Base-by-base conservation (phyloP, 2,329 filamentous ascomycete genomes). In the Colletotrichum sp. region DNA sequence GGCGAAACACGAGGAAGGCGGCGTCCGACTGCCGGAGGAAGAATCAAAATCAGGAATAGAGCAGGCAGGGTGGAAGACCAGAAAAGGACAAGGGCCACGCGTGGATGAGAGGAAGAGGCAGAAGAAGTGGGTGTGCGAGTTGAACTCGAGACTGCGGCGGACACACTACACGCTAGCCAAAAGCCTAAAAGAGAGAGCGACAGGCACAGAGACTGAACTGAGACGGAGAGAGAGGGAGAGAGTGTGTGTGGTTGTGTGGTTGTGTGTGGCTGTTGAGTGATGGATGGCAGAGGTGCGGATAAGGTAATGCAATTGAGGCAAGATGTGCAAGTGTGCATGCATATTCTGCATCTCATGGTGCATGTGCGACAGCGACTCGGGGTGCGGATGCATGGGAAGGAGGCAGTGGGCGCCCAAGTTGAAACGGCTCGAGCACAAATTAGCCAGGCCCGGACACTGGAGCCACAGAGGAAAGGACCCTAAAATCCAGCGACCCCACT, bases 361-460 rank as follows among this genome's bases (percentile, higher is more conserved):
- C 44, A 52, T 52, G 44, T 52, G 44, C 44, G 44, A 52, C 44
- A 52, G 44, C 44, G 44, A 52, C 44, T 52, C 44, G 44, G 6
- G n/a, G 44, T 52, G n/a, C 44, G 44, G 12, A 52, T 67, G 62
- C 68, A 67, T 72, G 69, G 70, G 62, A 39, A 75, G 60, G 63
- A 60, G 63, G 64, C 44, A 52, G 44, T 52, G 44, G 44, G 44
- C 44, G 44, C 44, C 34, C 64, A 60, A 65, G 73, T 76, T 76
- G 73, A 76, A 76, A 76, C 73, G 64, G 73, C 73, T 73, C 71
- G 70, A 73, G 63, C 73, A 67, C 60, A 49, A 59, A 30, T 70
- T 64, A 30, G 34, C 68, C 64, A 76, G 70, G 71, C 63, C 36
- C 34, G 60, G 57, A 68, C 36, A 39, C 36, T 39, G 44, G 44